phyloP scores from a whole-genome alignment of 2,329 filamentous ascomycete genomes.

The Diaporthe sp. region DNA sequence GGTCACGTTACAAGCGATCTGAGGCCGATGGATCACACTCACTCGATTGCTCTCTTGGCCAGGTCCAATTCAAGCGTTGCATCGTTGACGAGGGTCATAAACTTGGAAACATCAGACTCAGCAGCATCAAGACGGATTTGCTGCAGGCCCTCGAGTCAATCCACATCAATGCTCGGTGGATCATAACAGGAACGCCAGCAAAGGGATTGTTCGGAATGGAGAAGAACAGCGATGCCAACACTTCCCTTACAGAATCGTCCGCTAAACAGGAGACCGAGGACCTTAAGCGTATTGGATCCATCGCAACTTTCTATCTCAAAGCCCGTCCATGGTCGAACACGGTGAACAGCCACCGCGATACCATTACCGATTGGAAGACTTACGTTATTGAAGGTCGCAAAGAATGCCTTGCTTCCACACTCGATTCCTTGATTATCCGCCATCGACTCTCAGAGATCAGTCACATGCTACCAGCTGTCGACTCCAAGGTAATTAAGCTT shows the following conservation, averaged over 20 bases:
- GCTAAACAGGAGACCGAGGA: conserved; percentile 70
- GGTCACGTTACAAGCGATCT: conserved; percentile 58
- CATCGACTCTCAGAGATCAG: conserved; percentile 81
- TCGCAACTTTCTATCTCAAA: conserved; percentile 79
- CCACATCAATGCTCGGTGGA: conserved; percentile 82
- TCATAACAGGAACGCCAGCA: conserved; percentile 91
- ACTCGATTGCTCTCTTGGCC: conserved; percentile 71
- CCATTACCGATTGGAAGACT: conserved; percentile 75
- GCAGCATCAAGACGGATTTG: conserved; percentile 66
- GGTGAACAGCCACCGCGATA: conserved; percentile 64
- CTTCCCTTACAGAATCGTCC: conserved; percentile 51
- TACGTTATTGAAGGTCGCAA: conserved; percentile 77
- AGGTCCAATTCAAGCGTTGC: conserved; percentile 86
- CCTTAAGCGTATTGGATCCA: conserved; percentile 73
- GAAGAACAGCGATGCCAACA: conserved; percentile 34
- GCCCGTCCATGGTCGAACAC: conserved; percentile 83
- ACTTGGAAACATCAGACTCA: conserved; percentile 74
- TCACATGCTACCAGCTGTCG: conserved; percentile 76
- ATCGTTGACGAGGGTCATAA: conserved; percentile 94
- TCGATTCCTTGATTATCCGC: conserved; percentile 86
- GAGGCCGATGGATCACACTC: conserved; percentile 46
- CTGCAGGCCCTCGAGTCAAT: conserved; percentile 65
- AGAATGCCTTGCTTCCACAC: conserved; percentile 73
- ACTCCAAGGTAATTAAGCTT: conserved; percentile 78
- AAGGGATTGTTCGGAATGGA: conserved; percentile 84